Evolutionary conservation across 805 yeast genomes (phyloP), one percentile per base, ranked within the genome.

Genomic region (Wickerhamomyces ciferrii): DNA sequence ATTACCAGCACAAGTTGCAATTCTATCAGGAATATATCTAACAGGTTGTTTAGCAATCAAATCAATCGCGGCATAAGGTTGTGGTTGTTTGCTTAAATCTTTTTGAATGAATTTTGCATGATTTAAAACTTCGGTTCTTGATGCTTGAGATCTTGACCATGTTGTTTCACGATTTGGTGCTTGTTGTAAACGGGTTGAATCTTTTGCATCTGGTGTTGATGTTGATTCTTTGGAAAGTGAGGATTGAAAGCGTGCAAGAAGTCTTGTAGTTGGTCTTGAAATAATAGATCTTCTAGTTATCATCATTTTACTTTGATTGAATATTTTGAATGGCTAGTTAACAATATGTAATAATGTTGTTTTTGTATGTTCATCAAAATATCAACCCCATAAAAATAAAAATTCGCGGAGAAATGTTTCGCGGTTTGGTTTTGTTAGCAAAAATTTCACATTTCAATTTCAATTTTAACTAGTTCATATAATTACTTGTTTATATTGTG

Each of bases 1-100:
- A 54, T 85, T 83, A 36, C 96, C 96, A 57, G 85, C 87, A 63
- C 96, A 88, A 17, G 84, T 92, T 1, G 96, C 96, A 44, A 81
- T 65, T 56, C 80, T 74, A 29, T 70, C 75, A 36, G 67, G 58
- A 49, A 87, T 69, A 59, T 76, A 84, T 54, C 79, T 70, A 38
- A 87, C 69, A 2, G 96, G 96, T 59, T 81, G 81, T 60, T 83
- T 69, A 29, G 84, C 83, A 55, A 88, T 85, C 65, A 88, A 74
- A 40, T 88, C 94, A 59, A 88, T 88, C 46, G 95, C 96, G 38
- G 95, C 87, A 51, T 80, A 79, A 7, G 96, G 89, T 57, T 75
- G 76, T 46, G 96, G 96, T 68, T 87, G 94, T 40, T 68, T 60
- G 6, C 68, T 66, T 47, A 87, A 69, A 59, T 87, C 89, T 52